Evolutionary conservation across 2,329 filamentous ascomycete genomes (phyloP), one percentile per base, ranked within the genome.

Genomic region (Plenodomus lindquistii): DNA sequence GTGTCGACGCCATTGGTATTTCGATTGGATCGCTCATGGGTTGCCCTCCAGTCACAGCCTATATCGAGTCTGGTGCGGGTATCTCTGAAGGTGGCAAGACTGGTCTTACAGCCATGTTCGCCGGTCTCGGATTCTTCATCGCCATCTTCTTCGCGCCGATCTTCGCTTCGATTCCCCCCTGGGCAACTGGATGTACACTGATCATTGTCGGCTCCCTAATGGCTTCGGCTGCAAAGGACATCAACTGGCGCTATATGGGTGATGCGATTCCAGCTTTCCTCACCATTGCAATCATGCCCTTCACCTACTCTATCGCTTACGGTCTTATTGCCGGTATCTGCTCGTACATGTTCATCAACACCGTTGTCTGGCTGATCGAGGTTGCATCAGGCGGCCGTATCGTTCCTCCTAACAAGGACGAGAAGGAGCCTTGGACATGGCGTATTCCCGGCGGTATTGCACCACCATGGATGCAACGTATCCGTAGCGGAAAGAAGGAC

Each of bases 81-180:
- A 95, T 96, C 55, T 89, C 89, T 0, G 91, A 96, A 72, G 91
- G 91, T 42, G 91, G 90, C 37, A 86, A 86, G 65, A 95, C 91
- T 0, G 91, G 91, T 15, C 74, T 96, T n/a, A 94, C 90, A 0
- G 85, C 89, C 39, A 88, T 93, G 71, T 78, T 84, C 15, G 86
- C 89, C 0, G 91, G 91, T 4, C 47, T 95, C 41, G 91, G 87
- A 74, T 96, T 96, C 78, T 71, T 71, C 58, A 84, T 95, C 67
- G 84, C 88, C 48, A 82, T 95, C 52, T 95, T 95, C 79, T 95
- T 95, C 68, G 90, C 91, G 0, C 91, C 91, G 0, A 93, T 95
- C 48, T 95, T 95, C 66, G 90, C 91, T 9, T 92, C 88, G 0
- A 94, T 95, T 48, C 91, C 91, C 4, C 86, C 90, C 0, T 95